phyloP scores from a whole-genome alignment of 176 grass and related monocot genomes.

The Ensete ventricosum region DNA sequence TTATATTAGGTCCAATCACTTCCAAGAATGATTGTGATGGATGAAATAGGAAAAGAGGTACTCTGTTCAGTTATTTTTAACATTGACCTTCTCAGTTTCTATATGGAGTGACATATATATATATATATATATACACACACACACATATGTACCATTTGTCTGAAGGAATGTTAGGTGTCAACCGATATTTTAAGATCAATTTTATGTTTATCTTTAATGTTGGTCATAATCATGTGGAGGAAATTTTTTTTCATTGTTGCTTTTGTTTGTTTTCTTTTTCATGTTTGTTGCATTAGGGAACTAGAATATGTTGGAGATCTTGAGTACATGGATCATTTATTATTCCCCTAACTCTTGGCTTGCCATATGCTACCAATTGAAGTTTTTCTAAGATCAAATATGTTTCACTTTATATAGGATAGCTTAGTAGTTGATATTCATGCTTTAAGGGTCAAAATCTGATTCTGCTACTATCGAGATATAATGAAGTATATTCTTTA shows the following conservation, averaged over 20 bases:
- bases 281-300: not conserved
- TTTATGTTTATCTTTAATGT: not conserved
- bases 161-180: not conserved
- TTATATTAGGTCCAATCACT: slow-evolving; percentile 63
- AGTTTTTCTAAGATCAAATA: no score
- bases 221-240: not conserved
- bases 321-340: no score
- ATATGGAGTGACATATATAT: no score
- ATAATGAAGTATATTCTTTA: no score
- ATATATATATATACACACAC: no score
- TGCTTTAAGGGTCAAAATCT: no score
- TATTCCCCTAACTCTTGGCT: no score
- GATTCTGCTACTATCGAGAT: no score
- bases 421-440: no score
- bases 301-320: not conserved
- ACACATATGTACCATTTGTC: not conserved
- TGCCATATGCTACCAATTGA: no score
- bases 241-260: not conserved
- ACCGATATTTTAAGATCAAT: not conserved
- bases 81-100: not conserved
- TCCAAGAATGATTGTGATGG: slow-evolving; percentile 98
- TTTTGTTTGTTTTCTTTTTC: not conserved
- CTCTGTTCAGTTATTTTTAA: slow-evolving; percentile 3
- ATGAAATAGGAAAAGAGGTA: slow-evolving; percentile 97
- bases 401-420: no score